Base-by-base conservation (phyloP, 2,329 filamentous ascomycete species). In the Xylariaceae sp. region DNA sequence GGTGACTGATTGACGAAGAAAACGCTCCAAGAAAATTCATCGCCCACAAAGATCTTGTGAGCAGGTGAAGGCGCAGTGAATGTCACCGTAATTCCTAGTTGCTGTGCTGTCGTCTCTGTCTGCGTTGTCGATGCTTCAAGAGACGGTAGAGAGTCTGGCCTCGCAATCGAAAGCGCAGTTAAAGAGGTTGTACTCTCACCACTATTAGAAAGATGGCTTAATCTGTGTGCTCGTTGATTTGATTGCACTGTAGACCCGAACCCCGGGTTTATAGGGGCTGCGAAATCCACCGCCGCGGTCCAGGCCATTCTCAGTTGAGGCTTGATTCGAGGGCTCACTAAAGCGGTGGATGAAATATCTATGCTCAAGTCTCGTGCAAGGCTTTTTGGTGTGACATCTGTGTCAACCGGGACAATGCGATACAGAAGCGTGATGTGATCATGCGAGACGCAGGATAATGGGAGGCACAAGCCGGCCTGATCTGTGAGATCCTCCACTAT, bases 371-470 rank as follows among this genome's bases (percentile, higher is more conserved):
- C 78, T 54, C 75, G 76, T 55, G 74, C 72, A 44, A 72, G 72
- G 65, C 71, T 76, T 65, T 73, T 81, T 65, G 67, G 69, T 43
- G 68, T 65, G 47, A 70, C 61, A 51, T 80, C 76, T n/a, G 70
- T 71, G 46, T 76, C 73, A 36, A 73, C 71, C 1, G 83, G 81
- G 10, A 73, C 71, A 54, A 89, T 79, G 49, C 80, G 81, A 72
- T 90, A 92, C 49, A 92, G 74, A 61, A 90, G 84, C 1, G 86
- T 88, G 57, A 89, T 73, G 67, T 91, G 87, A 65, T 92, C 88
- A 62, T 87, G 85, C 15, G 87, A 81, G 13, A 83, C 83, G 65
- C 85, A 86, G 40, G 75, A 74, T 22, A 86, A 72, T 4, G 84
- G 81, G 18, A 86, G 71, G n/a, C 64, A 56, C 56, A 82, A 69